A percentile compares a stretch with the other conserved stretches of the same genome.
phyloP scores from a whole-genome alignment of 305 asterid genomes.

The Caryopteris hybrid region DNA sequence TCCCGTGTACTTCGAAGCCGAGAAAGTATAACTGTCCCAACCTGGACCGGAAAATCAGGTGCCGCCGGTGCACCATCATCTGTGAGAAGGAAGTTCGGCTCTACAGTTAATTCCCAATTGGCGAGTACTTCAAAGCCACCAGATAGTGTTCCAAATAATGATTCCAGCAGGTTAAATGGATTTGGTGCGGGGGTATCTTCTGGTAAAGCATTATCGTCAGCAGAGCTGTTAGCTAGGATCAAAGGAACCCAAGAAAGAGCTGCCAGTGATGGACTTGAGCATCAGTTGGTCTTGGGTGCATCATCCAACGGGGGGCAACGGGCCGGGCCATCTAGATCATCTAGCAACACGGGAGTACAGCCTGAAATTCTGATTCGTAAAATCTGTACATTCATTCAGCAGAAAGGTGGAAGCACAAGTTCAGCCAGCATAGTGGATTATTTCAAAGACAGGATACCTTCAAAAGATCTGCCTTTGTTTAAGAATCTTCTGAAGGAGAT shows the following conservation, averaged over 20 bases:
- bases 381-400: slow-evolving; percentile 82
- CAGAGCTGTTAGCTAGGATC: slow-evolving; percentile 68
- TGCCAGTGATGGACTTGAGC: slow-evolving; percentile 63
- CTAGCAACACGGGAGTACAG: slow-evolving; percentile 37
- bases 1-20: slow-evolving; percentile 84
- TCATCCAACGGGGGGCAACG: slow-evolving; percentile 33
- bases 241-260: slow-evolving; percentile 68
- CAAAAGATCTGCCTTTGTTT: slow-evolving; percentile 79
- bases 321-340: slow-evolving; percentile 35
- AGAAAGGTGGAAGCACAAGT: slow-evolving; percentile 63
- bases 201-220: slow-evolving; percentile 88
- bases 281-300: slow-evolving; percentile 52
- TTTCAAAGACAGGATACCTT: slow-evolving; percentile 73
- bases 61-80: slow-evolving; percentile 95
- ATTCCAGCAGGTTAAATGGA: slow-evolving; percentile 33
- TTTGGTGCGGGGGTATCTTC: slow-evolving; percentile 70
- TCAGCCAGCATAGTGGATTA: slow-evolving; percentile 70
- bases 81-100: slow-evolving; percentile 66
- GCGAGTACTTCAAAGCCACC: slow-evolving; percentile 38
- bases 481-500: slow-evolving; percentile 90
- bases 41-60: slow-evolving; percentile 97
- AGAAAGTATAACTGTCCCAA: slow-evolving; percentile 77
- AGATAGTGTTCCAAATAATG: slow-evolving; percentile 25
- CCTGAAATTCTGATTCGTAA: slow-evolving; percentile 91
- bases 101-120: slow-evolving; percentile 55